Conservation (phyloP, 169 alveolate genomes). For the Plasmodium coatneyi region DNA sequence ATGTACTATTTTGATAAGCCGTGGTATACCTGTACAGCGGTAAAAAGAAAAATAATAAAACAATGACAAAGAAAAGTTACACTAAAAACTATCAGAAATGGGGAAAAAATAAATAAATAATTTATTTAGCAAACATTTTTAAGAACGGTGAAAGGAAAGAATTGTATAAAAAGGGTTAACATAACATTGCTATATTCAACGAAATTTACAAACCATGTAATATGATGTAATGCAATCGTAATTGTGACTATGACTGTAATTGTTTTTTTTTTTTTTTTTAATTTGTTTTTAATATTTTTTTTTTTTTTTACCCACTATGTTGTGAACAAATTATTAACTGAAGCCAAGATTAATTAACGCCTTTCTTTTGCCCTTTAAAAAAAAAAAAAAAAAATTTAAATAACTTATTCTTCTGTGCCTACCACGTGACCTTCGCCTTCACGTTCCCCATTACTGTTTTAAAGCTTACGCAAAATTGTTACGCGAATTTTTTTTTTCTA, state of each 20-base stretch:
- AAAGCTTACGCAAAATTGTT: not conserved
- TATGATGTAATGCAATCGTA: not conserved
- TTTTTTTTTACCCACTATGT: not conserved
- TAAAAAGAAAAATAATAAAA: not conserved
- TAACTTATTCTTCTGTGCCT: not conserved
- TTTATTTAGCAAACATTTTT: conserved; percentile 31
- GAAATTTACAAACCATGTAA: conserved; percentile 33
- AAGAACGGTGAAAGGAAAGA: not conserved
- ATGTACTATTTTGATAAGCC: not conserved
- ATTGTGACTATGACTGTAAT: not conserved
- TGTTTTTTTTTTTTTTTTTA: not conserved
- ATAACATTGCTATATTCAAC: not conserved
- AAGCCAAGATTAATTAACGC: not conserved
- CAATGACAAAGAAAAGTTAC: conserved; percentile 3
- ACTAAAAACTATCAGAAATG: conserved; percentile 26
- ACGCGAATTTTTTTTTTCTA: not conserved
- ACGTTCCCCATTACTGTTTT: not conserved
- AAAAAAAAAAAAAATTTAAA: not conserved
- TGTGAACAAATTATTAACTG: not conserved
- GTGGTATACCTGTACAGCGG: not conserved
- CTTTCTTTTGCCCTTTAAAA: not conserved
- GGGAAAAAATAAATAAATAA: not conserved
- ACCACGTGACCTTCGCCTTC: not conserved
- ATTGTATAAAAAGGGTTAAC: not conserved
- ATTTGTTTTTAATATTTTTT: no score